Evolutionary conservation across 345 rosid species (phyloP), one percentile per base, ranked within the genome.

Genomic region (Salix viminalis): DNA sequence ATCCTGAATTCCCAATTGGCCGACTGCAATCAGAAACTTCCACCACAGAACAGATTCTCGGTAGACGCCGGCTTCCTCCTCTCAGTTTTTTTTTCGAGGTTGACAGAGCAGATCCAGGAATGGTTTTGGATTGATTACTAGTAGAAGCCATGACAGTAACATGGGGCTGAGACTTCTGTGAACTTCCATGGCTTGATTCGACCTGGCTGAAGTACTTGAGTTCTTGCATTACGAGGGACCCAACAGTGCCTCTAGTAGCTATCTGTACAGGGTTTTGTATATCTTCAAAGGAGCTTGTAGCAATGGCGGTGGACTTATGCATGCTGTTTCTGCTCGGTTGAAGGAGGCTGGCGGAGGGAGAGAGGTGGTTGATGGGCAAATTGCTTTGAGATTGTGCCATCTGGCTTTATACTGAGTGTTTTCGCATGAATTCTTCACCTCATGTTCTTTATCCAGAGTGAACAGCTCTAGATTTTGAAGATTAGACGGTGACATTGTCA

Each of bases 171-270:
- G 77, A 68, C 75, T 78, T 89, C 77, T 76, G 52, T 34, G 88
- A 79, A 81, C 77, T 80, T 48, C 79, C 80, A 52, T n/a, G 67
- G 78, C 83, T 67, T 46, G 77, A 62, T 52, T 88, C 87, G 7
- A 87, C 76, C 84, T 46, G 79, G 77, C 82, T 82, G 83, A 89
- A 86, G 73, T 85, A 82, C 79, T 82, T 85, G 66, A 90, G 86
- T 79, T 90, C 92, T 74, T 81, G 87, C 90, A 84, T 72, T 39
- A 89, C 65, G 71, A 89, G 90, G 60, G 91, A 83, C 36, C 88
- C 92, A 2, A 91, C 12, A 0, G 91, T 86, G 61, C 95, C 92
- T 73, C 74, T 86, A 46, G 92, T 85, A 77, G 92, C 96, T 42
- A 91, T 84, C 71, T 87, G 85, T 18, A 70, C 82, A 2, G 90